A percentile compares a stretch with the other conserved stretches of the same genome.
phyloP scores from a whole-genome alignment of 176 grass and related monocot genomes.

The Otatea glauca region DNA sequence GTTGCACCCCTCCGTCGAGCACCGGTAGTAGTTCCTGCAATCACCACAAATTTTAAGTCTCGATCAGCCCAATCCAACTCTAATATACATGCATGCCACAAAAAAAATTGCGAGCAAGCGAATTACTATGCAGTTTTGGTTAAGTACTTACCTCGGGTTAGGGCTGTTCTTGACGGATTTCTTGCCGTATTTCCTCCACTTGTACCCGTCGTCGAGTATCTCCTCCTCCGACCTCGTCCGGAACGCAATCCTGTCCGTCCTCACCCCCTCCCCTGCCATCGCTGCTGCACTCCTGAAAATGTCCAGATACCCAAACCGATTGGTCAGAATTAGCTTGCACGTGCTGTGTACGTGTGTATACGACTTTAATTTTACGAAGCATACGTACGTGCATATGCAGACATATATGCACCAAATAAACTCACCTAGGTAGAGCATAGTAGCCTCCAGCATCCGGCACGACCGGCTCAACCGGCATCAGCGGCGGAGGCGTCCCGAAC shows the following conservation, averaged over 20 bases:
- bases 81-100: not conserved
- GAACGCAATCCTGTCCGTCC: conserved; percentile 60
- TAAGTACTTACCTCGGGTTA: conserved; percentile 50
- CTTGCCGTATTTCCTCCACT: conserved; percentile 83
- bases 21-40: conserved; percentile 89
- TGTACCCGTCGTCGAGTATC: conserved; percentile 69
- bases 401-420: not conserved
- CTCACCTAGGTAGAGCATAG: conserved; percentile 29
- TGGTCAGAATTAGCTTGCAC: not conserved
- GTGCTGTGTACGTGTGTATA: not conserved
- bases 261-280: conserved; percentile 6
- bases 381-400: not conserved
- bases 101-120: not conserved
- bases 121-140: not conserved
- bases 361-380: not conserved
- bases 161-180: conserved; percentile 82
- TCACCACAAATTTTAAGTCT: not conserved
- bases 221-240: conserved; percentile 65
- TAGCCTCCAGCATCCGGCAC: conserved; percentile 26
- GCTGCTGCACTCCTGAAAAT: conserved; percentile 17
- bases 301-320: not conserved
- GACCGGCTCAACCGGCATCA: not conserved
- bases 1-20: conserved; percentile 80
- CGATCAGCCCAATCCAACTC: not conserved
- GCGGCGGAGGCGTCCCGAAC: conserved; percentile 37